Conservation (phyloP, 495 filamentous ascomycete species). For the Hyaloscypha variabilis region DNA sequence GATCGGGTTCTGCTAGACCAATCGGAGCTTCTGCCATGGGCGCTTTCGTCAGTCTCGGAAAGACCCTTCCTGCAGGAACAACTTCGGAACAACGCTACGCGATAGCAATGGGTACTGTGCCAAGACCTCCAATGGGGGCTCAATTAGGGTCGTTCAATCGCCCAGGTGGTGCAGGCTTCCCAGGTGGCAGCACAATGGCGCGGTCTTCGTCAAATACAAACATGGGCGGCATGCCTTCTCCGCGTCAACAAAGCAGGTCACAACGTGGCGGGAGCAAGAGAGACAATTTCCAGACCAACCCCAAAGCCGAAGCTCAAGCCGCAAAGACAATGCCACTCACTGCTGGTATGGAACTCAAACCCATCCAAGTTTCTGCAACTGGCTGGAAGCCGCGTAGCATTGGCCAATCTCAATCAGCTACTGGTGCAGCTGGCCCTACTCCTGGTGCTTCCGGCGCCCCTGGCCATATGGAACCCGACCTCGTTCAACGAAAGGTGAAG, state of each 20-base stretch:
- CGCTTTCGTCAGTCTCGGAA: slow-evolving; percentile 52
- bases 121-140: slow-evolving; percentile 52
- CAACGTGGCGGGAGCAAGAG: slow-evolving; percentile 67
- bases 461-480: slow-evolving; percentile 78
- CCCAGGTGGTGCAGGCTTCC: slow-evolving; percentile 56
- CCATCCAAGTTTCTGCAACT: slow-evolving; percentile 65
- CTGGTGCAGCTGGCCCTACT: slow-evolving; percentile 51
- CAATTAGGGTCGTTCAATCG: slow-evolving; percentile 62
- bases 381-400: slow-evolving; percentile 93
- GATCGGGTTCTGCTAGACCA: slow-evolving; percentile 42
- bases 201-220: slow-evolving; percentile 51
- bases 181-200: slow-evolving; percentile 48
- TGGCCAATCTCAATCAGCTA: slow-evolving; percentile 37
- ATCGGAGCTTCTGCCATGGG: slow-evolving; percentile 66
- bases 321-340: slow-evolving; percentile 90
- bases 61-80: slow-evolving; percentile 67
- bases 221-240: slow-evolving; percentile 44
- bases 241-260: slow-evolving; percentile 49
- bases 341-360: slow-evolving; percentile 75
- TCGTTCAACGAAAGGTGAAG: slow-evolving; percentile 99
- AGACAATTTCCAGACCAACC: slow-evolving; percentile 50
- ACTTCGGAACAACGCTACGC: slow-evolving; percentile 68
- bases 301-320: slow-evolving; percentile 59
- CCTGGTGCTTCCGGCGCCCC: slow-evolving; percentile 48
- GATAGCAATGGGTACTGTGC: slow-evolving; percentile 39